phyloP scores from a whole-genome alignment of 768 basidiomycete genomes.

The Thelephora aurantiotincta region DNA sequence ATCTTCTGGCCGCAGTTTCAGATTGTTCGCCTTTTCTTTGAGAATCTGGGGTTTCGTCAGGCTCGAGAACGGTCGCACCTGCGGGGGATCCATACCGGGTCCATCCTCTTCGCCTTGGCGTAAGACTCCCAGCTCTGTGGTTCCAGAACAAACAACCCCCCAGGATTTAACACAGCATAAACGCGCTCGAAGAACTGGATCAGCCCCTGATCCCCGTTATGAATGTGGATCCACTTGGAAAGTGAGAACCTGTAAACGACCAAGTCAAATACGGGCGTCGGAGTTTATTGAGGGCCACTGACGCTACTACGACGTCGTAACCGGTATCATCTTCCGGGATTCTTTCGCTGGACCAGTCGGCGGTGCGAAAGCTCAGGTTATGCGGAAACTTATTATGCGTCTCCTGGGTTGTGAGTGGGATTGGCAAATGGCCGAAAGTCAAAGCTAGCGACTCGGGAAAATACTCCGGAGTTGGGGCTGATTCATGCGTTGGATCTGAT shows the following conservation, averaged over 20 bases:
- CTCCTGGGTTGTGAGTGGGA: slow-evolving; percentile 28
- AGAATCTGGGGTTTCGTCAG: slow-evolving; percentile 24
- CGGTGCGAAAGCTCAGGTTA: slow-evolving; percentile 57
- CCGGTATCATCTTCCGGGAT: slow-evolving; percentile 43
- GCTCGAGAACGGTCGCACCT: neutral
- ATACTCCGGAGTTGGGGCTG: slow-evolving; percentile 24
- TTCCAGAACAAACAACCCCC: slow-evolving; percentile 65
- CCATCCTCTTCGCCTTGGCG: slow-evolving; percentile 58
- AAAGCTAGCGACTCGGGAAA: slow-evolving; percentile 73
- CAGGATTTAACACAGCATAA: slow-evolving; percentile 37
- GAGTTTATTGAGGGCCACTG: slow-evolving; percentile 13
- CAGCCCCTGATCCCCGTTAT: slow-evolving; percentile 66
- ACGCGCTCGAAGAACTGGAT: slow-evolving; percentile 51
- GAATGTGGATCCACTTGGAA: slow-evolving; percentile 88
- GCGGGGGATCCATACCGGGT: slow-evolving; percentile 25
- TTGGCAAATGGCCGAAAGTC: slow-evolving; percentile 59
- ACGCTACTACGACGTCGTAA: slow-evolving; percentile 78
- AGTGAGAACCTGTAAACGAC: slow-evolving; percentile 51
- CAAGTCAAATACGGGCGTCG: neutral
- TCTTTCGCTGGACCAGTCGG: slow-evolving; percentile 54
- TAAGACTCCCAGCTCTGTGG: slow-evolving; percentile 83
- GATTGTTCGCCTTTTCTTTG: slow-evolving; percentile 40
- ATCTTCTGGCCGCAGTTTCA: slow-evolving; percentile 48
- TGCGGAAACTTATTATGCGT: slow-evolving; percentile 48
- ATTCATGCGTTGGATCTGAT: neutral